Percentiles rank a stretch among this genome's conserved stretches.
Conservation (phyloP, 1,284 basidiomycete species). For the Trichosporon asahii region DNA sequence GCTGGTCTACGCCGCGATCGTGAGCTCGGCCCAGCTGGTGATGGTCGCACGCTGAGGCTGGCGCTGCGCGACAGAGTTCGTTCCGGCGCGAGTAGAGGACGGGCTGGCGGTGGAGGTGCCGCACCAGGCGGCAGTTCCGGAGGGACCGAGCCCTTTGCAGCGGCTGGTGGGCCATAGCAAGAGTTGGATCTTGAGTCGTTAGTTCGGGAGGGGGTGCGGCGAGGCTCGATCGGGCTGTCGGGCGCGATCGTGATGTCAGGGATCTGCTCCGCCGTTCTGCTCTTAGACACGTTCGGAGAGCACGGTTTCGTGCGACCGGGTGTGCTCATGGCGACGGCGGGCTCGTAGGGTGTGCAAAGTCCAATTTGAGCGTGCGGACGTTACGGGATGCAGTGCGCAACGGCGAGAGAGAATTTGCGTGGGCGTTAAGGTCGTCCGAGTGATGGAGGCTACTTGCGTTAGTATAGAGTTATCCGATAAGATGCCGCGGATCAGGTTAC, state of each 20-base stretch:
- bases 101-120: neutral
- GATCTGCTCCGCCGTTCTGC: neutral
- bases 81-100: neutral
- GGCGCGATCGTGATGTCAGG: neutral
- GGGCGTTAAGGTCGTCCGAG: neutral
- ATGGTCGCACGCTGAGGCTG: neutral
- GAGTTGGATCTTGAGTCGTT: neutral
- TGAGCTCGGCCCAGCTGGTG: neutral
- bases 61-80: neutral
- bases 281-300: neutral
- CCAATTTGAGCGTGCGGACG: neutral
- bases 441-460: neutral
- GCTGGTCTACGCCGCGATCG: neutral
- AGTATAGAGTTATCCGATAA: neutral
- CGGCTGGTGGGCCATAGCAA: neutral
- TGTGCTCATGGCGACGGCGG: conserved; percentile 9
- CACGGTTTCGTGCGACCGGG: neutral
- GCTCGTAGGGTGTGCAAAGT: neutral
- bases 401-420: neutral
- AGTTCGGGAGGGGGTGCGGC: neutral
- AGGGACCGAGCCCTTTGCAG: neutral
- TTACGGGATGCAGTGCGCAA: neutral
- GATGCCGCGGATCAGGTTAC: neutral
- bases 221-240: neutral
- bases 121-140: neutral